Percentiles rank a stretch among this genome's conserved stretches.
phyloP scores from a whole-genome alignment of 2,329 filamentous ascomycete genomes.

The Aureobasidium sp. region DNA sequence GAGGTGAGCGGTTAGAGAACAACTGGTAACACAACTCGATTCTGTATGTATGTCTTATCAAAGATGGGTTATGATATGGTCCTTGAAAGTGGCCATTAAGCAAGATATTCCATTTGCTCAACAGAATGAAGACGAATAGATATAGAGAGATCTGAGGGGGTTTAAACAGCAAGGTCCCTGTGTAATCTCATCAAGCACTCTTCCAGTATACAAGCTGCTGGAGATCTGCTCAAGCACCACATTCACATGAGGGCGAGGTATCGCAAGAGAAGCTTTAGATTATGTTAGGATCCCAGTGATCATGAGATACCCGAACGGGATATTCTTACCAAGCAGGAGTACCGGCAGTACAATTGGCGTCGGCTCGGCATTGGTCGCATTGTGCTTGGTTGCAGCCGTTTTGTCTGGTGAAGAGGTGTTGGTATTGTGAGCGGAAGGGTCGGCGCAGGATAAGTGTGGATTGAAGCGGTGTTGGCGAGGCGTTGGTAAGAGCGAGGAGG shows the following conservation, averaged over 20 bases:
- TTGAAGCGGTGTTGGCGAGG: not conserved
- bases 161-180: no score
- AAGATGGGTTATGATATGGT: no score
- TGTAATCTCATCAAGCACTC: no score
- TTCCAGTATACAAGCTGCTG: no score
- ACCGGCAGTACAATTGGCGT: not conserved
- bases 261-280: not conserved
- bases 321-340: not conserved
- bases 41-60: no score
- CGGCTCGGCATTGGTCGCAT: not conserved
- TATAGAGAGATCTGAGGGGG: no score
- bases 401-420: not conserved
- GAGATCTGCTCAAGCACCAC: not conserved
- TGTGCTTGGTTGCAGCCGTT: not conserved
- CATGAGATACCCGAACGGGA: fast-evolving
- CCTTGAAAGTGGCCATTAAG: no score
- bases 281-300: not conserved
- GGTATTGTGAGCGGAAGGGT: not conserved
- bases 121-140: no score
- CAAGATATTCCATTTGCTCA: no score
- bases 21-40: no score
- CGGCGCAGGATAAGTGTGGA: not conserved
- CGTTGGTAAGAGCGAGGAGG: not conserved
- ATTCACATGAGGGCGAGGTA: not conserved
- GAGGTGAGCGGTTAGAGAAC: no score